Percentiles rank a stretch among this genome's conserved stretches.
Evolutionary conservation across 2,329 filamentous ascomycete species (phyloP).

Genomic region (Penicillium sclerotigenum): DNA sequence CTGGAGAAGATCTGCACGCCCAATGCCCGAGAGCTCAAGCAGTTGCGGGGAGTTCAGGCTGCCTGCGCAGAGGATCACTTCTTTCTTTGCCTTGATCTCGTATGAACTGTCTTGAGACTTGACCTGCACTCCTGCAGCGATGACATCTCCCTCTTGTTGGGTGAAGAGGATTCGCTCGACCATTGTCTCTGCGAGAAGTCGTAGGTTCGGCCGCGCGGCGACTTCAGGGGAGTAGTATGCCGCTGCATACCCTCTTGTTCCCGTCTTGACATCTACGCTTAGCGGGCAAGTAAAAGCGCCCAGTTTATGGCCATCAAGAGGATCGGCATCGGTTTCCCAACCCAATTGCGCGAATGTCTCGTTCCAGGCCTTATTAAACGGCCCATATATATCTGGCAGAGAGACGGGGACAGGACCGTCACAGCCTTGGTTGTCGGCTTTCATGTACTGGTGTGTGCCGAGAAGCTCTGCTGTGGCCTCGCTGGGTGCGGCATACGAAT

Average conservation of each 20-base stretch:
- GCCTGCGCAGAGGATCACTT: slow-evolving; percentile 61
- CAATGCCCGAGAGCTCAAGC: slow-evolving; percentile 61
- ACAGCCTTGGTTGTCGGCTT: slow-evolving; percentile 14
- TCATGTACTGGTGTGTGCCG: slow-evolving; percentile 16
- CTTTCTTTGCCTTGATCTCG: slow-evolving; percentile 38
- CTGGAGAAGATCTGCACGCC: slow-evolving; percentile 45
- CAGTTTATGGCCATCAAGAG: slow-evolving; percentile 38
- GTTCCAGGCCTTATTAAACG: slow-evolving; percentile 25
- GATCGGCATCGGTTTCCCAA: slow-evolving; percentile 26
- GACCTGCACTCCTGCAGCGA: slow-evolving; percentile 21
- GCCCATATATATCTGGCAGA: slow-evolving; percentile 33
- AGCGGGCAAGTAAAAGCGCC: slow-evolving; percentile 40
- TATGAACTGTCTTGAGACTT: slow-evolving; percentile 17
- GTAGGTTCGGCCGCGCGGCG: slow-evolving; percentile 44
- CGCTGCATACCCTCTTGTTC: slow-evolving; percentile 40
- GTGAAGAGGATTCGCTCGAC: slow-evolving; percentile 48
- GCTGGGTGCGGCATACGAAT: slow-evolving; percentile 28
- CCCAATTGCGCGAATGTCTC: slow-evolving; percentile 21
- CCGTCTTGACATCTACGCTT: slow-evolving; percentile 33
- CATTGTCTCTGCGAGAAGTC: slow-evolving; percentile 47
- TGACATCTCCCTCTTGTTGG: slow-evolving; percentile 19
- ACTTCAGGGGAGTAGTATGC: slow-evolving; percentile 44
- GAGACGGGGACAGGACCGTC: slow-evolving; percentile 22
- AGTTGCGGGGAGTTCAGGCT: slow-evolving; percentile 56
- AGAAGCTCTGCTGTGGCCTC: slow-evolving; percentile 15